Evolutionary conservation across 352 stramenopile genomes (phyloP).

Genomic region (Pythium rhizo-oryzae): DNA sequence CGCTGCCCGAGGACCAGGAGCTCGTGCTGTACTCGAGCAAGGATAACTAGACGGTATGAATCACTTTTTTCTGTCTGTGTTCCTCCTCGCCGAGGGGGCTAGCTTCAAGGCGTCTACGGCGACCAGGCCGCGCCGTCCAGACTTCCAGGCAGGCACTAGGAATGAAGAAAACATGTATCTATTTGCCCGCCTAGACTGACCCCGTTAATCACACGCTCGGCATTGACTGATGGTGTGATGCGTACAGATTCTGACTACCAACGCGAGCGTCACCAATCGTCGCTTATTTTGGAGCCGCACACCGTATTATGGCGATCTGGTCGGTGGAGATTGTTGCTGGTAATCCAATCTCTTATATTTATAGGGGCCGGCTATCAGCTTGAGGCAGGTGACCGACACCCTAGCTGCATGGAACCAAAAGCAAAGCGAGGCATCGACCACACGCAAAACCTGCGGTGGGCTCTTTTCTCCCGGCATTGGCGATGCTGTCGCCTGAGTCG

Average conservation of each 20-base stretch:
- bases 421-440: background rate
- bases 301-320: background rate
- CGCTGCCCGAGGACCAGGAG: slow-evolving; percentile 74
- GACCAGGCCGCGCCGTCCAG: background rate
- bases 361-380: background rate
- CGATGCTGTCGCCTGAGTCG: slow-evolving; percentile 60
- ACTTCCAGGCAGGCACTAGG: slow-evolving; percentile 7
- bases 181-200: slow-evolving; percentile 3
- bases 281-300: background rate
- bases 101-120: background rate
- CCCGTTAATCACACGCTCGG: too few relatives aligned
- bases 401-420: too few relatives aligned
- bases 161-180: slow-evolving; percentile 17
- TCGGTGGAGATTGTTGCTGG: background rate
- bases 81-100: background rate
- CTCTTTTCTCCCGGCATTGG: too few relatives aligned
- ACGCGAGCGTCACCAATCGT: background rate
- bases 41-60: slow-evolving; percentile 28
- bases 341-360: background rate
- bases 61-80: background rate
- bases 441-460: background rate
- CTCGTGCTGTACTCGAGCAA: slow-evolving; percentile 66
- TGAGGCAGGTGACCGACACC: too few relatives aligned
- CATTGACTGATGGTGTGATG: background rate
- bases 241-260: background rate